Percentiles rank a stretch among this genome's conserved stretches.
Conservation (phyloP, 1,284 basidiomycete species). For the Wallemia hederae region DNA sequence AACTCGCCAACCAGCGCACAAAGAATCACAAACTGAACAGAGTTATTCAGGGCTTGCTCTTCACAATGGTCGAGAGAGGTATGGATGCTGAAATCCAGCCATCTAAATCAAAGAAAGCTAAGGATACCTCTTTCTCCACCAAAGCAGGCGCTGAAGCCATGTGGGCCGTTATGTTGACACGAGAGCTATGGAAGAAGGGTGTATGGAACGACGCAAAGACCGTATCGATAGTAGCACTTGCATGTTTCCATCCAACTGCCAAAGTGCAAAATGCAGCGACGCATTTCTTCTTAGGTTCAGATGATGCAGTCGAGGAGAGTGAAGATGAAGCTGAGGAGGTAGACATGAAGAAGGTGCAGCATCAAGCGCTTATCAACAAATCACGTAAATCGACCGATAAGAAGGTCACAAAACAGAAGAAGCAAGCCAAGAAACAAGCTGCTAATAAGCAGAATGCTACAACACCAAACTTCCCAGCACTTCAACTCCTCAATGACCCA, state of each 20-base stretch:
- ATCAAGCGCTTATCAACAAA: conserved; percentile 63
- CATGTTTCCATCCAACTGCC: conserved; percentile 71
- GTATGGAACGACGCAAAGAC: conserved; percentile 86
- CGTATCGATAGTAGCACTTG: conserved; percentile 69
- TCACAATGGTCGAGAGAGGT: conserved; percentile 78
- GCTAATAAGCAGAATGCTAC: conserved; percentile 19
- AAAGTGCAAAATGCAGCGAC: conserved; percentile 87
- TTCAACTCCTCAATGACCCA: conserved; percentile 81
- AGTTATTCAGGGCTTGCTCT: conserved; percentile 83
- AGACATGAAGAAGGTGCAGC: conserved; percentile 42
- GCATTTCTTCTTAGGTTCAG: conserved; percentile 85
- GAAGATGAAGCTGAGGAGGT: conserved; percentile 43
- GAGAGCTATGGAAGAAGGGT: conserved; percentile 79
- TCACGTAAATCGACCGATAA: conserved; percentile 51
- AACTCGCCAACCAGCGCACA: conserved; percentile 57
- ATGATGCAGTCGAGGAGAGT: conserved; percentile 33
- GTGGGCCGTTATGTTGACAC: conserved; percentile 86
- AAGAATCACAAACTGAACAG: conserved; percentile 92
- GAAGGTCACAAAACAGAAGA: conserved; percentile 41
- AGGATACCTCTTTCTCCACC: conserved; percentile 19
- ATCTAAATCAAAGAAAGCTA: conserved; percentile 12
- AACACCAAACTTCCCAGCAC: conserved; percentile 59
- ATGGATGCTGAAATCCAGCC: conserved; percentile 38
- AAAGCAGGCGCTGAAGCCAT: conserved; percentile 56
- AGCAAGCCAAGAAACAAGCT: conserved; percentile 33